Conservation (phyloP, 2,329 filamentous ascomycete species). For the Leptographium radiaticola region DNA sequence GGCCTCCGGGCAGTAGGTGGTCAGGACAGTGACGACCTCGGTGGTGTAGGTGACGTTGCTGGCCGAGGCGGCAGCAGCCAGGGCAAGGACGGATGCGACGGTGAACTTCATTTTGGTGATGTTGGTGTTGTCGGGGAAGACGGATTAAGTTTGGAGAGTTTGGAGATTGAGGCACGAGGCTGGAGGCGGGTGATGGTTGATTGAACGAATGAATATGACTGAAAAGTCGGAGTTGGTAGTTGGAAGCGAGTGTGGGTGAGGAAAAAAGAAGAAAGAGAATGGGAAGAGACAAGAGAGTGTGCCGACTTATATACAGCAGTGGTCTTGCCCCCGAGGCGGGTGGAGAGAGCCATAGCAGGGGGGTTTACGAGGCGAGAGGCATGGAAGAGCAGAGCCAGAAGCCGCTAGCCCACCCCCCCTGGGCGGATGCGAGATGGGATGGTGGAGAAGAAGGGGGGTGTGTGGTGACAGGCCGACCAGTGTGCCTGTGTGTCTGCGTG, state of each 20-base stretch:
- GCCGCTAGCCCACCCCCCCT: background rate
- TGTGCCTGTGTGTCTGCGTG: background rate
- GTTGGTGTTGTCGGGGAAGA: conserved; percentile 23
- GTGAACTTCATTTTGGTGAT: conserved; percentile 54
- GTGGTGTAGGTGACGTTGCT: conserved; percentile 43
- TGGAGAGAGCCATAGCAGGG: background rate
- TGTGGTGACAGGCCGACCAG: background rate
- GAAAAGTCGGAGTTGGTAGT: conserved; percentile 35
- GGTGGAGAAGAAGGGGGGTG: background rate
- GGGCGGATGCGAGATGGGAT: conserved; percentile 6
- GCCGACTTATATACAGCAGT: conserved; percentile 13
- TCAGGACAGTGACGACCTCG: conserved; percentile 51
- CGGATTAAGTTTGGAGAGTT: conserved; percentile 12
- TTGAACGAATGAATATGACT: conserved; percentile 48
- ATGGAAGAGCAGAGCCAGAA: no score
- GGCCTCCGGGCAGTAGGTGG: conserved; percentile 59
- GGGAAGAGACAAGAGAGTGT: conserved; percentile 17
- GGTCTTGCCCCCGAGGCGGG: background rate
- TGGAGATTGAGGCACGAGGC: conserved; percentile 16
- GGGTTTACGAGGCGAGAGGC: background rate
- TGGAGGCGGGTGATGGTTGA: conserved; percentile 15
- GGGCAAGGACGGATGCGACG: conserved; percentile 37
- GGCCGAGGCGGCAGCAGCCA: conserved; percentile 32
- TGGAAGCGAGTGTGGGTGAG: conserved; percentile 38
- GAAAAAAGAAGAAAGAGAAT: conserved; percentile 22